A percentile compares a stretch with the other conserved stretches of the same genome.
These are phyloP conservation scores for Candida neerlandica DNA, from an alignment of 1,139 yeast species.

Conservation along the genomic window DNA sequence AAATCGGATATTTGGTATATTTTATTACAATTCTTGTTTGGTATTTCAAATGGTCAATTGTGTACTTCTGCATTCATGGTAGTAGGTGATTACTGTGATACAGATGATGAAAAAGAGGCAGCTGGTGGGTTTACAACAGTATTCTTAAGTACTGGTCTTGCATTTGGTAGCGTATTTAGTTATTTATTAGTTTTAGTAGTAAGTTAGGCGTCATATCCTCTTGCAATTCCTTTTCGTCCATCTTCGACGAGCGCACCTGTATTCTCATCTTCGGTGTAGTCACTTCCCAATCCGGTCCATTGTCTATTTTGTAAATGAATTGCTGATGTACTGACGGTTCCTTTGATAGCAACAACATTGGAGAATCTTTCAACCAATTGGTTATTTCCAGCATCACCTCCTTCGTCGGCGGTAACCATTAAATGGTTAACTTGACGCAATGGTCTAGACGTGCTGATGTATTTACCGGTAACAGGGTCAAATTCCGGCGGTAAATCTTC, in stretches of 20 bases:
- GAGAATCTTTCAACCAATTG: slow-evolving; percentile 63
- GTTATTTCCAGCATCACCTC: slow-evolving; percentile 20
- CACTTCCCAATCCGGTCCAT: slow-evolving; percentile 95
- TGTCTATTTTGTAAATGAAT: slow-evolving; percentile 66
- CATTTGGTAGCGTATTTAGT: slow-evolving; percentile 75
- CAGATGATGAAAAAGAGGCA: slow-evolving; percentile 76
- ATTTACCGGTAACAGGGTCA: slow-evolving; percentile 84
- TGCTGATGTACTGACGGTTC: slow-evolving; percentile 91
- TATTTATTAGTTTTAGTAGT: slow-evolving; percentile 56
- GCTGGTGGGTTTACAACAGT: slow-evolving; percentile 92
- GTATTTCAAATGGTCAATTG: slow-evolving; percentile 84
- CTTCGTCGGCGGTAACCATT: slow-evolving; percentile 46
- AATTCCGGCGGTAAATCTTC: slow-evolving; percentile 71
- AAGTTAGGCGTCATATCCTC: slow-evolving; percentile 63
- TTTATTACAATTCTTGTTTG: slow-evolving; percentile 72
- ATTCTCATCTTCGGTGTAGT: slow-evolving; percentile 51
- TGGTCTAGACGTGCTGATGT: slow-evolving; percentile 71
- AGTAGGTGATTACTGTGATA: slow-evolving; percentile 60
- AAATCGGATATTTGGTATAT: slow-evolving; percentile 71
- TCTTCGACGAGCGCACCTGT: slow-evolving; percentile 75
- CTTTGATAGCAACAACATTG: slow-evolving; percentile 63
- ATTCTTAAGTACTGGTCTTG: slow-evolving; percentile 72
- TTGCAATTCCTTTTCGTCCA: slow-evolving; percentile 85
- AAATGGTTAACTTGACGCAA: slow-evolving; percentile 67
- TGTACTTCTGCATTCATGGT: slow-evolving; percentile 82